Base-by-base conservation (phyloP, 2,329 filamentous ascomycete species). In the Alternaria sp. region DNA sequence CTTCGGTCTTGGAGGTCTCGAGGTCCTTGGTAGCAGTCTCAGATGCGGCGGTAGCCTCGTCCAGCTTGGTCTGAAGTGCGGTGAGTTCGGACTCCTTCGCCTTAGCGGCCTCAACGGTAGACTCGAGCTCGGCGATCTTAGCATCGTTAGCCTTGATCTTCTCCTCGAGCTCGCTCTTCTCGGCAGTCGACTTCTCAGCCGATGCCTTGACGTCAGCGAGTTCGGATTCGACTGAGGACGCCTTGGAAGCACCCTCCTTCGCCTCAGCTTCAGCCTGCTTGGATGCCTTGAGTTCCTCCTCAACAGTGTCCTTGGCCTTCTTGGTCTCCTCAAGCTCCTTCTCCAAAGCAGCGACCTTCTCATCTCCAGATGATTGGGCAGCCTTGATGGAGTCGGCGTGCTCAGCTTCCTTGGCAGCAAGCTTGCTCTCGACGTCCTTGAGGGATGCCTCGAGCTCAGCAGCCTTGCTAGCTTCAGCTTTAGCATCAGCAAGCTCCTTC, bases 311-410 rank as follows among this genome's bases (percentile, higher is more conserved):
- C 30, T 63, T 62, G 26, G 59, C 41, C 52, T 68, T 62, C 63
- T 72, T 68, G 7, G 65, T 63, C 39, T 68, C 63, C 14, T 54
- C 61, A 9, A 73, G 62, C 42, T 73, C 66, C 59, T 70, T 67
- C 61, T 75, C 64, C 8, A 77, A 59, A 28, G 75, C 64, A 51
- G 66, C 63, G 12, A 73, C 60, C 62, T 77, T 72, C 30, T 62
- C 65, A 36, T 61, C 63, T 49, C 63, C 61, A 16, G 70, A 65
- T 39, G 63, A 62, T 47, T 69, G 68, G 18, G 69, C 67, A 39
- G 63, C 62, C n/a, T 62, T 41, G 26, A 70, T 51, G 24, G 69
- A 63, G 48, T 71, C 65, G 11, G 68, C 54, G 26, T 74, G 69
- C 53, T 75, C 69, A 24, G 63, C 59, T 8, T 71, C 65, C 56